phyloP scores from a whole-genome alignment of 2,329 filamentous ascomycete species.

The Byssochlamys sp. region DNA sequence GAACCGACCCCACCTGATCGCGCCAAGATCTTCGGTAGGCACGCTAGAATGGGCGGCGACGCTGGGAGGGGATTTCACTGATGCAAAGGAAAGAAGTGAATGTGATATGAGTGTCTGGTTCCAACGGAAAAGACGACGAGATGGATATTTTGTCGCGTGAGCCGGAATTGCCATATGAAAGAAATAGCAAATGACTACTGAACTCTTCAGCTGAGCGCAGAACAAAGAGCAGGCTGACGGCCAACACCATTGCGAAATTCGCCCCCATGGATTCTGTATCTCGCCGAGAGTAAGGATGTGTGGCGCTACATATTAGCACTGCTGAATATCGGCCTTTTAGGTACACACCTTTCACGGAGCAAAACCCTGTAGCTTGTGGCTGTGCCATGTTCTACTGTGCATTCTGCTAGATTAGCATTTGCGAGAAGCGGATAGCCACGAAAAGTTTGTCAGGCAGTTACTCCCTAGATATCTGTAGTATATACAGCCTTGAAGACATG shows the following conservation, averaged over 20 bases:
- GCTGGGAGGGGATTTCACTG: not conserved
- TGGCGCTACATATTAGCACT: not conserved
- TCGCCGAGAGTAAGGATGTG: not conserved
- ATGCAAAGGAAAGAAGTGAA: not conserved
- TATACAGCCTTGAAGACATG: too few species aligned
- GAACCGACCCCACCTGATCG: not conserved
- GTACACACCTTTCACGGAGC: not conserved
- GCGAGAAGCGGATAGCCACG: not conserved
- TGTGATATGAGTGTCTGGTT: not conserved
- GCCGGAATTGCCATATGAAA: not conserved
- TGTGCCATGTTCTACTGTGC: not conserved
- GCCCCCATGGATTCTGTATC: not conserved
- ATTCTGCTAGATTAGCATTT: not conserved
- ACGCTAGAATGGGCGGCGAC: not conserved
- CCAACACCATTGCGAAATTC: not conserved
- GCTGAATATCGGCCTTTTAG: not conserved
- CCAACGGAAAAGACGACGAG: not conserved
- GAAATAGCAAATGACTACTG: not conserved
- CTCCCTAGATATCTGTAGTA: not conserved
- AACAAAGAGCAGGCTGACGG: not conserved
- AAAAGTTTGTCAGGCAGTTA: not conserved
- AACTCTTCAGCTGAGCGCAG: not conserved
- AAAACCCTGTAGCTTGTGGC: not conserved
- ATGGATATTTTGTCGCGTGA: not conserved
- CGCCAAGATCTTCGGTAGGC: not conserved